These are phyloP conservation scores for Lichtheimia hyalospora DNA, from an alignment of 371 early-diverging fungal species.

Conservation along the genomic window DNA sequence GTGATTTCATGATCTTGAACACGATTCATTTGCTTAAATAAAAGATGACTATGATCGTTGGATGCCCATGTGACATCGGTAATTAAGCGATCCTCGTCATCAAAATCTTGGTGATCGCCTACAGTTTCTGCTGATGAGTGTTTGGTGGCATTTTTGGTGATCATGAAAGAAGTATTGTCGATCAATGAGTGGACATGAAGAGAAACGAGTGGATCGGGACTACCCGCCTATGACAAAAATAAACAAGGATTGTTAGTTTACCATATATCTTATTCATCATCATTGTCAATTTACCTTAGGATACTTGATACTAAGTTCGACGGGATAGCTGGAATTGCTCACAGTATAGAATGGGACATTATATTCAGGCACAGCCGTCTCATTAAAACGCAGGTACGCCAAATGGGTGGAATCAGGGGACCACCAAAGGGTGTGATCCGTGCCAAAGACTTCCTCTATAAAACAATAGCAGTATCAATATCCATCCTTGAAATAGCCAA, in stretches of 20 bases:
- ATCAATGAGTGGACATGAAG: slow-evolving; percentile 63
- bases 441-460: slow-evolving; percentile 81
- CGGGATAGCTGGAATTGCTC: slow-evolving; percentile 64
- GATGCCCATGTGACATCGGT: slow-evolving; percentile 85
- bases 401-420: slow-evolving; percentile 80
- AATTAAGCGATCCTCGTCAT: slow-evolving; percentile 73
- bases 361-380: slow-evolving; percentile 79
- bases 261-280: neutral
- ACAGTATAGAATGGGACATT: slow-evolving; percentile 69
- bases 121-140: slow-evolving; percentile 13
- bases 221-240: slow-evolving; percentile 59
- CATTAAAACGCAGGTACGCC: slow-evolving; percentile 87
- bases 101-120: slow-evolving; percentile 36
- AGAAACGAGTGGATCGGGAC: slow-evolving; percentile 81
- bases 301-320: slow-evolving; percentile 74
- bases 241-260: neutral
- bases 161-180: slow-evolving; percentile 29
- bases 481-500: neutral
- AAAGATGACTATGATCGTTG: slow-evolving; percentile 54
- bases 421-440: slow-evolving; percentile 84
- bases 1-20: slow-evolving; percentile 82
- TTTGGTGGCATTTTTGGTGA: slow-evolving; percentile 29
- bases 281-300: slow-evolving; percentile 65
- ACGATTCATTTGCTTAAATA: slow-evolving; percentile 85
- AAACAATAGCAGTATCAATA: neutral